Evolutionary conservation across 768 basidiomycete species (phyloP).

Genomic region (Mycena vitilis): DNA sequence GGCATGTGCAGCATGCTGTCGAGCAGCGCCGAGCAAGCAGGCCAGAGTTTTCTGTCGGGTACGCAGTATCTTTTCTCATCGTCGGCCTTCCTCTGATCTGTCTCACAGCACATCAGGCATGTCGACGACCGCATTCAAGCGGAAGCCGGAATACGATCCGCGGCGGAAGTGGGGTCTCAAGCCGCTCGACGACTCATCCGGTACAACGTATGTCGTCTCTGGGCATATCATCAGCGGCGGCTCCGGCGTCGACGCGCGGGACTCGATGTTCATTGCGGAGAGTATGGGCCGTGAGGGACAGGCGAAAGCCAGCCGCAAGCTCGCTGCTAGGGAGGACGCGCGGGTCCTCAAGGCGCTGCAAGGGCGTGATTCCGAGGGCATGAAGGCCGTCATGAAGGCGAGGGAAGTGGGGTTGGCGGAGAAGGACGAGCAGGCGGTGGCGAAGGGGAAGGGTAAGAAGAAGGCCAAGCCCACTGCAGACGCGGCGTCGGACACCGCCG

Average conservation of each 20-base stretch:
- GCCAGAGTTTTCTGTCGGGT: slow-evolving; percentile 91
- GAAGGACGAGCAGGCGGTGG: slow-evolving; percentile 38
- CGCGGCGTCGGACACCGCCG: not conserved
- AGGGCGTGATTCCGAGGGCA: slow-evolving; percentile 74
- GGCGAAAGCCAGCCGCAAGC: slow-evolving; percentile 75
- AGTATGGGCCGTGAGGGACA: slow-evolving; percentile 84
- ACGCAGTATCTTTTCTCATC: slow-evolving; percentile 37
- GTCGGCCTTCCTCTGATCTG: not conserved
- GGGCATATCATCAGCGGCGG: slow-evolving; percentile 77
- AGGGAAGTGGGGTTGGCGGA: slow-evolving; percentile 53
- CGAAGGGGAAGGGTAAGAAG: slow-evolving; percentile 43
- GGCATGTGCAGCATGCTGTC: slow-evolving; percentile 87
- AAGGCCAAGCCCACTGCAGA: slow-evolving; percentile 6
- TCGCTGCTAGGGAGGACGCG: slow-evolving; percentile 71
- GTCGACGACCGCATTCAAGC: slow-evolving; percentile 63
- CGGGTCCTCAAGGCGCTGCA: slow-evolving; percentile 68
- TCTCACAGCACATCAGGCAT: slow-evolving; percentile 77
- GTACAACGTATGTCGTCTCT: slow-evolving; percentile 82
- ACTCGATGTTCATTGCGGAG: slow-evolving; percentile 69
- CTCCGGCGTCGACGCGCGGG: slow-evolving; percentile 45
- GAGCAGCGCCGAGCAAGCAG: slow-evolving; percentile 78
- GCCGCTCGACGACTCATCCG: slow-evolving; percentile 56
- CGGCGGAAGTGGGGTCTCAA: slow-evolving; percentile 80
- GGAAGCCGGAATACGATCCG: slow-evolving; percentile 73
- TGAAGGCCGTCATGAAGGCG: slow-evolving; percentile 71